A percentile compares a stretch with the other conserved stretches of the same genome.
These are phyloP conservation scores for Rhododendron ovatum DNA, from an alignment of 148 eudicot species.

Conservation along the genomic window DNA sequence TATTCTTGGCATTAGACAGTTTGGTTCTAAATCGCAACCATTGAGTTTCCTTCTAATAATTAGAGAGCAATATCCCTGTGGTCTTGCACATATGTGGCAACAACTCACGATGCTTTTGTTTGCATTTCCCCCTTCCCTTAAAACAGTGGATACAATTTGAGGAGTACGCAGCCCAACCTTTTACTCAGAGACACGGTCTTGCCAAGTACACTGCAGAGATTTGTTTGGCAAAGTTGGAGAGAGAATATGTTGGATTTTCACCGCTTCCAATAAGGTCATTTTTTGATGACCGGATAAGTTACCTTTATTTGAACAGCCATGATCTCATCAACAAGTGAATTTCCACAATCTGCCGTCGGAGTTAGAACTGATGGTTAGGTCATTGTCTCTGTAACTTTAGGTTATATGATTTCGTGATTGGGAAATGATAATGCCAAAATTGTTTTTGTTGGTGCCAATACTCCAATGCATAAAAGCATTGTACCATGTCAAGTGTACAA, in stretches of 20 bases:
- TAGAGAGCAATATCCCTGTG: neutral
- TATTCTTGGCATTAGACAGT: neutral
- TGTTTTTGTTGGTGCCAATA: too few relatives aligned
- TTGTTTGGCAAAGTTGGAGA: conserved; percentile 49
- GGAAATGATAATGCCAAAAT: too few relatives aligned
- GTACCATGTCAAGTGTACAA: too few relatives aligned
- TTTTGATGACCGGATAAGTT: conserved; percentile 17
- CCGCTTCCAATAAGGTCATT: conserved; percentile 31
- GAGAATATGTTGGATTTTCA: conserved; percentile 45
- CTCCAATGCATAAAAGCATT: too few relatives aligned
- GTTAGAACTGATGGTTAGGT: neutral
- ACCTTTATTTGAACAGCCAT: conserved; percentile 43
- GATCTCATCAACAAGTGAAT: conserved; percentile 18
- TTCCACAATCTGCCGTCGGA: conserved; percentile 19
- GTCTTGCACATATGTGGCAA: neutral
- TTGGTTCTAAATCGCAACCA: neutral
- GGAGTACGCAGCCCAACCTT: conserved; percentile 58
- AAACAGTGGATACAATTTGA: conserved; percentile 65
- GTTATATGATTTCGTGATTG: neutral
- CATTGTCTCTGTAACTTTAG: neutral
- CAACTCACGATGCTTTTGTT: neutral
- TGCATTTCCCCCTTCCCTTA: neutral
- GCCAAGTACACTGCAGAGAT: conserved; percentile 40
- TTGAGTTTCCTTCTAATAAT: neutral
- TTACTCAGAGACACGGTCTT: conserved; percentile 24